Conservation (phyloP, 2,329 filamentous ascomycete genomes). For the Pseudogymnoascus sp. region DNA sequence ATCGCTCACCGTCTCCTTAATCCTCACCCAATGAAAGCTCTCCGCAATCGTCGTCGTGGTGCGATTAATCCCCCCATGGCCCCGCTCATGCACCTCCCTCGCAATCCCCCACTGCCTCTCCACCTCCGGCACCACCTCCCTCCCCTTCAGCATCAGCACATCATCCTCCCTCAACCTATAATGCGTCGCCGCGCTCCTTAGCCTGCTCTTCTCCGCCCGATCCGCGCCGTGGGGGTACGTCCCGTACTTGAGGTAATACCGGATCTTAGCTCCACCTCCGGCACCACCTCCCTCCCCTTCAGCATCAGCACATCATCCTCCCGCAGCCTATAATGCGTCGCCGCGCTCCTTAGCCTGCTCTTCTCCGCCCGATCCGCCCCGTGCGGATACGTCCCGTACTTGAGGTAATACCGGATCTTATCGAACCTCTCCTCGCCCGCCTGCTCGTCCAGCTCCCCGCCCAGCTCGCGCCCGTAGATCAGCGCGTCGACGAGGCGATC, state of each 20-base stretch:
- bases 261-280: constrained; percentile 87
- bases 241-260: constrained; percentile 90
- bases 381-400: constrained; percentile 85
- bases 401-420: constrained; percentile 96
- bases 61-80: constrained; percentile 95
- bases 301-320: constrained; percentile 77
- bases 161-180: constrained; percentile 73
- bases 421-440: constrained; percentile 95
- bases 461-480: constrained; percentile 51
- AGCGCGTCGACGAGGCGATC: constrained; percentile 48
- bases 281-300: constrained; percentile 95
- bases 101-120: constrained; percentile 87
- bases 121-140: constrained; percentile 90
- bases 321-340: constrained; percentile 86
- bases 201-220: constrained; percentile 87
- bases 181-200: constrained; percentile 88
- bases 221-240: constrained; percentile 91
- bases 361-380: constrained; percentile 94
- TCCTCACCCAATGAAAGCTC: constrained; percentile 93
- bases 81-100: constrained; percentile 60
- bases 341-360: constrained; percentile 83
- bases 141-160: constrained; percentile 92
- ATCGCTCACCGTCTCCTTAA: constrained; percentile 93
- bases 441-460: constrained; percentile 64
- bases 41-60: constrained; percentile 91